Evolutionary conservation across 2,329 filamentous ascomycete genomes (phyloP).

Genomic region (Neospermospora avenae): DNA sequence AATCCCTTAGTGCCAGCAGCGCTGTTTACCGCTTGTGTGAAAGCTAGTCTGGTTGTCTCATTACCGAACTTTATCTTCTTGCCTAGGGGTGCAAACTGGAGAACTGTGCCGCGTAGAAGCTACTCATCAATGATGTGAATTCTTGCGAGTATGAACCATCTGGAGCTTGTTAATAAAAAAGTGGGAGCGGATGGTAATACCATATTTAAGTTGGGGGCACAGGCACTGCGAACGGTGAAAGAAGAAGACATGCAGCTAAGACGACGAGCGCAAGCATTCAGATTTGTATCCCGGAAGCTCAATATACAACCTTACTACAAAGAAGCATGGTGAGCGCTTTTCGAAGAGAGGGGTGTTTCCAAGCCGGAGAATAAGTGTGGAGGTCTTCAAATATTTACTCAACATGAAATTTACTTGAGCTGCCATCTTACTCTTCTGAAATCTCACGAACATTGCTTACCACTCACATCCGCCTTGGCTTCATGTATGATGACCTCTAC

Average conservation of each 20-base stretch:
- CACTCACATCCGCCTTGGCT: background rate
- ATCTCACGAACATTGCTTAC: background rate
- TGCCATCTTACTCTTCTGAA: background rate
- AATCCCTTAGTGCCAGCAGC: conserved; percentile 20
- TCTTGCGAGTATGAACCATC: conserved; percentile 7
- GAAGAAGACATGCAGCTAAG: background rate
- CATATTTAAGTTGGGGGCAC: background rate
- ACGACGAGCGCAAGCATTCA: too few species aligned
- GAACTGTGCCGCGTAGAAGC: conserved; percentile 14
- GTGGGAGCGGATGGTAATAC: too few species aligned
- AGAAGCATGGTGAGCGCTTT: background rate
- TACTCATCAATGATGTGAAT: conserved; percentile 15
- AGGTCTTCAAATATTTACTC: background rate
- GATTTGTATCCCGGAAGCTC: background rate
- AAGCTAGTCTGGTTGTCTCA: conserved; percentile 4
- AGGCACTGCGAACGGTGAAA: background rate
- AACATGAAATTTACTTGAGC: background rate
- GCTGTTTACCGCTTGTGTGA: conserved; percentile 1
- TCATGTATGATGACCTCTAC: background rate
- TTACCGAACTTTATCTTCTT: conserved; percentile 9
- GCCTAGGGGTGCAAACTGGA: conserved; percentile 4
- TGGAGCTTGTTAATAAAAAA: conserved; percentile 7
- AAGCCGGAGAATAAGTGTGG: background rate
- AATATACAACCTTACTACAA: background rate
- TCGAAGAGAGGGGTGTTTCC: background rate